Base-by-base conservation (phyloP, 345 rosid species). In the Psidium guajava region DNA sequence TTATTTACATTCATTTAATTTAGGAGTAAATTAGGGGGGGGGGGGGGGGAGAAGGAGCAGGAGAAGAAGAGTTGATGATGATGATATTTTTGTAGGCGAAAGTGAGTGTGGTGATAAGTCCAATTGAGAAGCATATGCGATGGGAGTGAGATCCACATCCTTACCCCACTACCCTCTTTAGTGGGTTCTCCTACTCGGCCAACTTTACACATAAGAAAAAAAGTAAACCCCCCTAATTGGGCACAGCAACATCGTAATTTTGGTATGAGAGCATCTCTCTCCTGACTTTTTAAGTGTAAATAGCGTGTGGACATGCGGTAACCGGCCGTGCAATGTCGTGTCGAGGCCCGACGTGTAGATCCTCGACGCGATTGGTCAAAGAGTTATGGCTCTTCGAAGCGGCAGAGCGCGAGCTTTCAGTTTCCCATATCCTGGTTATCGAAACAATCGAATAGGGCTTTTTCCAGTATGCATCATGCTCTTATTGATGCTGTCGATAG, bases 271-370 rank as follows among this genome's bases (percentile, higher is more conserved):
- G 44, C 0, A 44, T 16, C 16, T 32, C 44, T 20, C 75, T 8
- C 22, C 75, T 36, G 4, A 16, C 77, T 64, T 69, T 69, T 64
- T 3, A 4, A 21, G 8, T 16, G 24, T 2, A 16, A 21, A 64
- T 9, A 18, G 24, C 0, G 5, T 8, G 24, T 21, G 12, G 16
- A 4, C 36, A 36, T 16, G 77, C 3, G 13, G 47, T 32, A 32
- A 8, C 24, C 0, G 0, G 22, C 10, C 6, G 28, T 13, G 40
- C 73, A 27, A 27, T 6, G 18, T 28, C 9, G 2, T 0, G 40
- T 61, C 74, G 28, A 61, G 11, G 7, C 77, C 7, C 3, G 22
- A 16, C 20, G 11, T 7, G 5, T 3, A 15, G 42, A 15, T 32
- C 15, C 7, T 15, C 0, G 11, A 28, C 24, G 9, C 40, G 42